These are phyloP conservation scores for Pythium volutum DNA, from an alignment of 352 stramenopile genomes.

Conservation along the genomic window DNA sequence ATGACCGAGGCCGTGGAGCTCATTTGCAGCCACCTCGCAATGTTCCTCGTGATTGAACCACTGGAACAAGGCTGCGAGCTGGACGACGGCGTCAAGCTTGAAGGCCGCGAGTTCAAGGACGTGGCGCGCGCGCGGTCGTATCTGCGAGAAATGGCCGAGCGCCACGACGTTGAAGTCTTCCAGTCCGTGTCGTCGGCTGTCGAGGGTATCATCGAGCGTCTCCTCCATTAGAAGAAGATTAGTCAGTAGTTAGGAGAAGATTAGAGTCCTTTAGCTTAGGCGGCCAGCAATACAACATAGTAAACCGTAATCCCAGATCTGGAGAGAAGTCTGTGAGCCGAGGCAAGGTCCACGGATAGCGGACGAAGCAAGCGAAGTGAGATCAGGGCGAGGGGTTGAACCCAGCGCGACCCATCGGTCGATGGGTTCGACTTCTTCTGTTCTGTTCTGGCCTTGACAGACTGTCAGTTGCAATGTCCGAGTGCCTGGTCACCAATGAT, in stretches of 20 bases:
- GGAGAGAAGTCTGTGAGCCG: no score
- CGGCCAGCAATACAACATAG: no score
- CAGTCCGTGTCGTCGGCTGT: slow-evolving; percentile 58
- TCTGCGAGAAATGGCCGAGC: slow-evolving; percentile 81
- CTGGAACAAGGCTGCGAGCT: slow-evolving; percentile 58
- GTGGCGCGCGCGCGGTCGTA: slow-evolving; percentile 73
- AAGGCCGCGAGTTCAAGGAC: slow-evolving; percentile 78
- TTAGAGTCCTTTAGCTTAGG: no score
- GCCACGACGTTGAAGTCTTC: slow-evolving; percentile 77
- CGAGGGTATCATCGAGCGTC: slow-evolving; percentile 56
- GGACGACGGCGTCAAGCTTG: slow-evolving; percentile 44
- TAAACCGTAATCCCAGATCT: no score
- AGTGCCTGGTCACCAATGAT: no score
- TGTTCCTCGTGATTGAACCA: slow-evolving; percentile 79
- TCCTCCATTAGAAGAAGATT: slow-evolving; percentile 27
- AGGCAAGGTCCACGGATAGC: no score
- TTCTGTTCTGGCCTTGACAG: no score
- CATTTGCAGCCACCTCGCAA: slow-evolving; percentile 57
- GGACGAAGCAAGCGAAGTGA: no score
- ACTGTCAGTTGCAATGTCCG: no score
- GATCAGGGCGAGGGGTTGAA: no score
- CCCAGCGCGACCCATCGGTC: no score
- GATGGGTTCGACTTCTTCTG: no score
- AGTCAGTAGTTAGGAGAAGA: neutral
- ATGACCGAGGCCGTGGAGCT: slow-evolving; percentile 85